Conservation (phyloP, 768 basidiomycete species). For the Pleurotus tuoliensis region DNA sequence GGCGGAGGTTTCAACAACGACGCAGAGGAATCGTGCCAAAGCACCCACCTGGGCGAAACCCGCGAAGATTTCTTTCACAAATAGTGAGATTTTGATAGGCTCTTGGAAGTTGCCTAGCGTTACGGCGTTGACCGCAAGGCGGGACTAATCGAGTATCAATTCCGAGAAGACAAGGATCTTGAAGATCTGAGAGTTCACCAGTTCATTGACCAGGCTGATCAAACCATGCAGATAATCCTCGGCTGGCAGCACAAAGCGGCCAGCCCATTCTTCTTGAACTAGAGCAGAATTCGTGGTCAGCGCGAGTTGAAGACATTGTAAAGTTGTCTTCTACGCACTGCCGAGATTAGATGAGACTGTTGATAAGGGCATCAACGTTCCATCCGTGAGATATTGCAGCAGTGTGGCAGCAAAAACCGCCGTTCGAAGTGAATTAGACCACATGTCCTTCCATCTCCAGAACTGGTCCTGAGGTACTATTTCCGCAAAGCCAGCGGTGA, state of each 20-base stretch:
- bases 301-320: neutral
- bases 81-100: slow-evolving; percentile 71
- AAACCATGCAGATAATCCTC: slow-evolving; percentile 84
- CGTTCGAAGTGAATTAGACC: slow-evolving; percentile 65
- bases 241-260: slow-evolving; percentile 55
- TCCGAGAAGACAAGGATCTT: neutral
- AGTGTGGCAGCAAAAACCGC: slow-evolving; percentile 65
- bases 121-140: slow-evolving; percentile 78
- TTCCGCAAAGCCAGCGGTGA: slow-evolving; percentile 45
- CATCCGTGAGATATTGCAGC: slow-evolving; percentile 57
- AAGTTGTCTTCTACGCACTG: slow-evolving; percentile 41
- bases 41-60: slow-evolving; percentile 74
- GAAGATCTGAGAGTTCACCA: slow-evolving; percentile 41
- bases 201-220: slow-evolving; percentile 74
- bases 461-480: slow-evolving; percentile 69
- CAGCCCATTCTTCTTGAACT: slow-evolving; percentile 73
- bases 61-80: slow-evolving; percentile 79
- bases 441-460: slow-evolving; percentile 86
- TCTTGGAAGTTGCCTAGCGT: slow-evolving; percentile 79
- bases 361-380: slow-evolving; percentile 55
- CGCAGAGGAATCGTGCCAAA: neutral
- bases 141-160: slow-evolving; percentile 45
- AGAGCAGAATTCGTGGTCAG: slow-evolving; percentile 4
- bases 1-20: neutral
- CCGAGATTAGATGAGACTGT: slow-evolving; percentile 55